A percentile compares a stretch with the other conserved stretches of the same genome.
These are phyloP conservation scores for Neostapfia colusana DNA, from an alignment of 176 grass and related monocot genomes.

Conservation along the genomic window DNA sequence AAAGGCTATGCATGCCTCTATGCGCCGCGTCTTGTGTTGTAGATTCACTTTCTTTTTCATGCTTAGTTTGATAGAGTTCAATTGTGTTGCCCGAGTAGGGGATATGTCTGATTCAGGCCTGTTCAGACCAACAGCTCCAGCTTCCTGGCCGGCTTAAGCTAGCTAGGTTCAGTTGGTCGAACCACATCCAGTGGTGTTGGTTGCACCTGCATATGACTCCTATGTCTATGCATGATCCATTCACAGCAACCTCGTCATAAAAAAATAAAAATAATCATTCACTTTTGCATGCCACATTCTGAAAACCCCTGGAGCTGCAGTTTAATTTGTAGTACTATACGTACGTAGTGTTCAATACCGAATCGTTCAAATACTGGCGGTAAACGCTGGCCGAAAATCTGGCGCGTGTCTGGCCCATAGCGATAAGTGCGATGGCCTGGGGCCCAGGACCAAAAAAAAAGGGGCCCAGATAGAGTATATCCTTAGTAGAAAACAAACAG, in stretches of 20 bases:
- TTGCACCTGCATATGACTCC: constrained; percentile 1
- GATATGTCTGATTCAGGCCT: background rate
- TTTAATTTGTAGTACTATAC: too few species aligned
- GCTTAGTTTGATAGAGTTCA: background rate
- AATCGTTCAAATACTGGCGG: too few species aligned
- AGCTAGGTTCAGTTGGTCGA: background rate
- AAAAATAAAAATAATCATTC: too few species aligned
- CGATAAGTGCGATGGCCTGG: too few species aligned
- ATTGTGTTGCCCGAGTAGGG: background rate
- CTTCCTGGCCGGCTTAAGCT: background rate
- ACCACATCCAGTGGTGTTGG: background rate
- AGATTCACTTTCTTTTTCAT: background rate
- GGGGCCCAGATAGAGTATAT: too few species aligned
- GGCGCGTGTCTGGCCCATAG: too few species aligned
- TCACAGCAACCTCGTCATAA: background rate
- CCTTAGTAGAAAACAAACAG: too few species aligned
- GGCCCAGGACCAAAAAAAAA: too few species aligned
- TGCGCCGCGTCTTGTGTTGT: background rate
- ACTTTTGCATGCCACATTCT: too few species aligned
- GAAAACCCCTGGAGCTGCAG: too few species aligned
- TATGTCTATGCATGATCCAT: background rate
- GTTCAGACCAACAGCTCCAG: constrained; percentile 20
- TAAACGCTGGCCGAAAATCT: too few species aligned
- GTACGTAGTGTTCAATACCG: too few species aligned
- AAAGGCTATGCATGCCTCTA: background rate